Percentiles rank a stretch among this genome's conserved stretches.
Evolutionary conservation across 2,329 filamentous ascomycete genomes (phyloP).

Genomic region (Canariomyces notabilis): DNA sequence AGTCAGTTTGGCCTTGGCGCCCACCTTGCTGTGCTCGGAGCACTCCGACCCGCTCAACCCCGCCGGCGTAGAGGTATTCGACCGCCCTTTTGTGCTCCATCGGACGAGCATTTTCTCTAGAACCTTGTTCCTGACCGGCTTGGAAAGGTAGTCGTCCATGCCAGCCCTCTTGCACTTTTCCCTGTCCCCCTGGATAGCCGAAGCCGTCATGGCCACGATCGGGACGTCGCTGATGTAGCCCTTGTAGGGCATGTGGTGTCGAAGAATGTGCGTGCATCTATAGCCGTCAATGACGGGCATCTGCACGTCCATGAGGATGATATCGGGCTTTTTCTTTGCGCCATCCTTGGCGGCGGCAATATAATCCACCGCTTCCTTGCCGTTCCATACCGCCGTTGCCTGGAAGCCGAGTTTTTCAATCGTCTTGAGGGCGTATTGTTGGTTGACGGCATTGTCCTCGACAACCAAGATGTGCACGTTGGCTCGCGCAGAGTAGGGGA

Average conservation of each 20-base stretch:
- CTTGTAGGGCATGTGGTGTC: conserved; percentile 63
- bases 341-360: conserved; percentile 50
- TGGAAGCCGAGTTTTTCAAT: conserved; percentile 69
- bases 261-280: conserved; percentile 66
- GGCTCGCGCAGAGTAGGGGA: conserved; percentile 54
- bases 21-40: conserved; percentile 22
- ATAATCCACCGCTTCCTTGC: conserved; percentile 73
- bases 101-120: conserved; percentile 38
- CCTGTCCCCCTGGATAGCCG: conserved; percentile 50
- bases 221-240: conserved; percentile 51
- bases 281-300: conserved; percentile 77
- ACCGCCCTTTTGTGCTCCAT: conserved; percentile 23
- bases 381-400: conserved; percentile 69
- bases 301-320: conserved; percentile 75
- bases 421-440: conserved; percentile 57
- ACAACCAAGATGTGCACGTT: conserved; percentile 69
- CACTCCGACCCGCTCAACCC: conserved; percentile 17
- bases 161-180: conserved; percentile 49
- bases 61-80: neutral
- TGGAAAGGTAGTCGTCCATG: conserved; percentile 53
- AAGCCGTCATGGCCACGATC: conserved; percentile 52
- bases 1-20: neutral
- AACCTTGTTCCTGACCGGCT: conserved; percentile 47
- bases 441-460: conserved; percentile 60
- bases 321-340: conserved; percentile 56